Conservation (phyloP, 371 early-diverging fungal species). For the Rhizopus arrhizus region DNA sequence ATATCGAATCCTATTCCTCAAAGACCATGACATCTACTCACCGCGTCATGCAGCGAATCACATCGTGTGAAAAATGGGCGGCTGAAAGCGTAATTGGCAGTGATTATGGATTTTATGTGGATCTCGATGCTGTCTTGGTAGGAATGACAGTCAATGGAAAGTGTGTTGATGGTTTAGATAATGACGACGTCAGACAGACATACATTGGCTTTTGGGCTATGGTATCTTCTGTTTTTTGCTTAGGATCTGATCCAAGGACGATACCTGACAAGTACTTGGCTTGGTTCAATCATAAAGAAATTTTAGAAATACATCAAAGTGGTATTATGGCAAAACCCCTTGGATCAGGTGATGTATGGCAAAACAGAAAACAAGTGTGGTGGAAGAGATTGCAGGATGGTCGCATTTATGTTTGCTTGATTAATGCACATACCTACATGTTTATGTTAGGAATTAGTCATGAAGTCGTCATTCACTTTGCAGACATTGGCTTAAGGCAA, state of each 20-base stretch:
- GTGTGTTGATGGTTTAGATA: slow-evolving; percentile 48
- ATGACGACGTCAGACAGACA: slow-evolving; percentile 45
- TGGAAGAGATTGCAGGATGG: slow-evolving; percentile 47
- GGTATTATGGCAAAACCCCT: slow-evolving; percentile 49
- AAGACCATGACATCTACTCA: slow-evolving; percentile 45
- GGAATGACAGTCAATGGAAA: slow-evolving; percentile 47
- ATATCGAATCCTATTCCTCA: slow-evolving; percentile 50
- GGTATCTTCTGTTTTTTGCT: slow-evolving; percentile 46
- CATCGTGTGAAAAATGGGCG: slow-evolving; percentile 38
- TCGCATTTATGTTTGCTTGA: slow-evolving; percentile 38
- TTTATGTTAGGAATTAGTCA: slow-evolving; percentile 42
- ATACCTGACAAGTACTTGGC: slow-evolving; percentile 42
- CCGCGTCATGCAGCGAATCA: slow-evolving; percentile 46
- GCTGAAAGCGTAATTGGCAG: slow-evolving; percentile 26
- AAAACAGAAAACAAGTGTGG: slow-evolving; percentile 49
- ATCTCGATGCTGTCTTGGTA: slow-evolving; percentile 47
- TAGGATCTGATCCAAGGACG: slow-evolving; percentile 44
- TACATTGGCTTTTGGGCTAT: slow-evolving; percentile 52
- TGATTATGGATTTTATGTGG: slow-evolving; percentile 42
- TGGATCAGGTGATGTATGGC: slow-evolving; percentile 43
- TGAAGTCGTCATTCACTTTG: slow-evolving; percentile 31
- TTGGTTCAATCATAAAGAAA: slow-evolving; percentile 41
- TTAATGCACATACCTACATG: slow-evolving; percentile 44
- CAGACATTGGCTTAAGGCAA: slow-evolving; percentile 28
- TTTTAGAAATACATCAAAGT: slow-evolving; percentile 43